Conservation (phyloP, 139 green algal genomes). For the Desmodesmus armatus region DNA sequence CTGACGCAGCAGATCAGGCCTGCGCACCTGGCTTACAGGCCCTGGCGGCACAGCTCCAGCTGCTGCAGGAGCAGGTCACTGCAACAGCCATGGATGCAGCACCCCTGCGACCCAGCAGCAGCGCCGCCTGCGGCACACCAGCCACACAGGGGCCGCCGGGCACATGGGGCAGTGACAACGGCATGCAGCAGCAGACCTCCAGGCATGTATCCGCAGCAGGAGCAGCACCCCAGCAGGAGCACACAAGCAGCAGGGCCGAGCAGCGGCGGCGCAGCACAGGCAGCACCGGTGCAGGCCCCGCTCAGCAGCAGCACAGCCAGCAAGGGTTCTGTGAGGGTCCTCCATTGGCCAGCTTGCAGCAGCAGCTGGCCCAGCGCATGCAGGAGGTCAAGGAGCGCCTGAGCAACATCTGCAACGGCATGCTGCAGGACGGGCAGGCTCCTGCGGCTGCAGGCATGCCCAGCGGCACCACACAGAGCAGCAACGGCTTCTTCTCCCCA, state of each 20-base stretch:
- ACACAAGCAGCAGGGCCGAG: too few relatives aligned
- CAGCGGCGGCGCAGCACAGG: background rate
- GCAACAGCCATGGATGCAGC: background rate
- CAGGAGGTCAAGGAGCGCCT: slow-evolving; percentile 36
- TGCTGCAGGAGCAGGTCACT: slow-evolving; percentile 11
- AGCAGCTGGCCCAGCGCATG: slow-evolving; percentile 41
- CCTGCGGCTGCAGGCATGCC: background rate
- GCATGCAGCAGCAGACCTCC: background rate
- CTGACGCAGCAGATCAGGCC: too few relatives aligned
- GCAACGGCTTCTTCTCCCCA: background rate
- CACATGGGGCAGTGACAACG: background rate
- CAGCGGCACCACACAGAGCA: background rate
- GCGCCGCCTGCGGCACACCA: background rate
- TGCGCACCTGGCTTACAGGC: background rate
- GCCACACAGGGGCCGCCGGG: background rate
- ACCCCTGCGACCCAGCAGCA: background rate
- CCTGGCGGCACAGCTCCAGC: slow-evolving; percentile 1
- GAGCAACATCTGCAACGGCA: slow-evolving; percentile 35
- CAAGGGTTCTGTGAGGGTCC: background rate
- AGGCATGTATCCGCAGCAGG: background rate
- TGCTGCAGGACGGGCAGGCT: slow-evolving; percentile 10
- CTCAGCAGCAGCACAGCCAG: background rate
- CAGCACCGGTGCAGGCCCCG: background rate
- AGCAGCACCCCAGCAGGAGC: background rate
- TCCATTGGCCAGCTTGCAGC: slow-evolving; percentile 15